These are phyloP conservation scores for Morella rubra DNA, from an alignment of 306 rosid genomes.

Conservation along the genomic window DNA sequence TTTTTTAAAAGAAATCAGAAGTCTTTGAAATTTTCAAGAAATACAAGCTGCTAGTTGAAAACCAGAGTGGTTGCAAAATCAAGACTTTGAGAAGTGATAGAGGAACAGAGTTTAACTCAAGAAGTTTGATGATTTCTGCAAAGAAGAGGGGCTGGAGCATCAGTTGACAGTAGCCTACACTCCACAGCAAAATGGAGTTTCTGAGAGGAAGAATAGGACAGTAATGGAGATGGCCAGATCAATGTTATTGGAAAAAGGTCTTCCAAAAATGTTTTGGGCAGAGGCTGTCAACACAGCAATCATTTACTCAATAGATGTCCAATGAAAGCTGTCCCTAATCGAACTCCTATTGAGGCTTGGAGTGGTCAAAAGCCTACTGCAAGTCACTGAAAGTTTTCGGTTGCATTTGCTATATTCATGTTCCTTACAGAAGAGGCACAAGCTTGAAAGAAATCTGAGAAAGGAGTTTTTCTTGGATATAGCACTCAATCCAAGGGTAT, in stretches of 20 bases:
- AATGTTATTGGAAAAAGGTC: not conserved
- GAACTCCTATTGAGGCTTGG: too few species aligned
- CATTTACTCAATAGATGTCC: too few species aligned
- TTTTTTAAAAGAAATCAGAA: too few species aligned
- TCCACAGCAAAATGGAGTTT: constrained; percentile 15
- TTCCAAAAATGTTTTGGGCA: not conserved
- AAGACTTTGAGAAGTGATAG: not conserved
- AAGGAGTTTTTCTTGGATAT: too few species aligned
- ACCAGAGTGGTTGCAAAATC: not conserved
- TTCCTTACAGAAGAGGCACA: too few species aligned
- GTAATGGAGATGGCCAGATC: not conserved
- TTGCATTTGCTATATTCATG: not conserved
- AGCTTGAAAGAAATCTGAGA: not conserved
- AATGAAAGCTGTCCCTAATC: too few species aligned
- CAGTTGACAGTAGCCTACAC: not conserved
- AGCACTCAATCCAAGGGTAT: not conserved
- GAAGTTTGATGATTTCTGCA: not conserved
- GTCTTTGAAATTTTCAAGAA: not conserved
- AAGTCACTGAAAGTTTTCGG: not conserved
- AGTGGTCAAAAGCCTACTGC: not conserved
- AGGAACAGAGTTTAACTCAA: not conserved
- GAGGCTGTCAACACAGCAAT: not conserved
- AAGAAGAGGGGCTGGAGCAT: constrained; percentile 2
- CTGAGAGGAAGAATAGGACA: not conserved
- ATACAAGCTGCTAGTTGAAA: not conserved